Evolutionary conservation across 495 filamentous ascomycete genomes (phyloP), one percentile per base, ranked within the genome.

Genomic region (Astrothelium macrocarpum): DNA sequence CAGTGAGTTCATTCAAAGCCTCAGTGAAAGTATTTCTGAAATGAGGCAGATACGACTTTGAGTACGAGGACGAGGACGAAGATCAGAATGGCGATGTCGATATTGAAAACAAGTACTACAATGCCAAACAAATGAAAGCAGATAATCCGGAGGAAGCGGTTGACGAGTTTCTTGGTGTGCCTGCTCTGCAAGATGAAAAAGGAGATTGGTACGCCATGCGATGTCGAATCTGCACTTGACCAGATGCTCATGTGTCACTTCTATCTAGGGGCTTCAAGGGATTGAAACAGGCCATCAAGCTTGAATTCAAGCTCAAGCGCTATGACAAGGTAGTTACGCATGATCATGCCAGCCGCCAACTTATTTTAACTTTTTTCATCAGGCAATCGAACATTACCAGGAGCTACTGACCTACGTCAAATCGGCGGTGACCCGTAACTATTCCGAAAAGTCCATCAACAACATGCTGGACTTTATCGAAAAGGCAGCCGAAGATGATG

Each of bases 91-190:
- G 87, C 25, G 89, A 96, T 74, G 87, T 97, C 68, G 92, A 93
- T 63, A 92, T 97, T 71, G 95, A 97, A 74, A 98, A 98, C 79
- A 96, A 96, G 78, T 98, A 98, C 78, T 98, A 97, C 81, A 97
- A 96, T 78, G 94, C 94, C 29, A 98, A 98, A 78, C 91, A 96
- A 76, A 87, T 95, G 76, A 98, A 98, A 78, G 81, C 80, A 10
- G 85, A 84, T 62, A 89, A 88, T 65, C 90, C 95, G 1, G 87
- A 95, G 69, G 91, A 89, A 62, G 94, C 94, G 1, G 85, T 97
- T 49, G 86, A 87, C 20, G 93, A 97, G 77, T 98, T 98, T 70
- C 79, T 97, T 25, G 88, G 84, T 9, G 85, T 97, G 66, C 90
- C 90, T 10, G 81, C 84, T 10, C 71, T 96, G 64, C 94, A 98